Evolutionary conservation across 495 filamentous ascomycete genomes (phyloP).

Genomic region (Daldinia grandis): DNA sequence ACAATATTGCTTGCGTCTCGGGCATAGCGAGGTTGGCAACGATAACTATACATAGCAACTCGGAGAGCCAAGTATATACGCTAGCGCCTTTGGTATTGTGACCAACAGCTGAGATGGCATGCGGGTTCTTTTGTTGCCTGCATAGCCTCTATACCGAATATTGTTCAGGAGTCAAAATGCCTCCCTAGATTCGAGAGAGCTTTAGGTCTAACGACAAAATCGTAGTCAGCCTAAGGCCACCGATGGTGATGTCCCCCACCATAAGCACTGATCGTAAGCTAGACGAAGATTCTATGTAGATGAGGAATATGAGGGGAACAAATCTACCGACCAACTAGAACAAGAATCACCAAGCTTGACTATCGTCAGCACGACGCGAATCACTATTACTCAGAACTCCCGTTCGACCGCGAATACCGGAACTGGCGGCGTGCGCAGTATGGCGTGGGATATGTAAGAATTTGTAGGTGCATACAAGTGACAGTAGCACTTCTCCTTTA

Average conservation of each 20-base stretch:
- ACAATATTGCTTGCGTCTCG: not conserved
- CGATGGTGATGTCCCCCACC: not conserved
- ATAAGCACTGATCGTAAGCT: conserved; percentile 2
- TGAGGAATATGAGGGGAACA: not conserved
- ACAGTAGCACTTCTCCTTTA: not conserved
- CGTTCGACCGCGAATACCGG: not conserved
- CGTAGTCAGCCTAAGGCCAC: not conserved
- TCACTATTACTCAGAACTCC: not conserved
- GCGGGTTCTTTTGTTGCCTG: not conserved
- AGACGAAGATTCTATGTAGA: not conserved
- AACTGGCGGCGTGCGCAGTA: too few relatives aligned
- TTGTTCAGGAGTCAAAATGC: not conserved
- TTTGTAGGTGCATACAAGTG: not conserved
- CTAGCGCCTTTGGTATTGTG: not conserved
- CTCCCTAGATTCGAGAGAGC: not conserved
- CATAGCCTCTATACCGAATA: not conserved
- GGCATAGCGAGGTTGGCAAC: not conserved
- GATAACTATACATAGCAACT: not conserved
- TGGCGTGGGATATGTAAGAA: not conserved
- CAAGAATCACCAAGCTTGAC: not conserved
- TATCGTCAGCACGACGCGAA: conserved; percentile 3
- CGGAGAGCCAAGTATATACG: not conserved
- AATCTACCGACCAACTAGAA: not conserved
- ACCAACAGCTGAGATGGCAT: not conserved
- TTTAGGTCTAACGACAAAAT: not conserved